Base-by-base conservation (phyloP, 176 grass and related monocot genomes). In the Miscanthus lutarioriparius region DNA sequence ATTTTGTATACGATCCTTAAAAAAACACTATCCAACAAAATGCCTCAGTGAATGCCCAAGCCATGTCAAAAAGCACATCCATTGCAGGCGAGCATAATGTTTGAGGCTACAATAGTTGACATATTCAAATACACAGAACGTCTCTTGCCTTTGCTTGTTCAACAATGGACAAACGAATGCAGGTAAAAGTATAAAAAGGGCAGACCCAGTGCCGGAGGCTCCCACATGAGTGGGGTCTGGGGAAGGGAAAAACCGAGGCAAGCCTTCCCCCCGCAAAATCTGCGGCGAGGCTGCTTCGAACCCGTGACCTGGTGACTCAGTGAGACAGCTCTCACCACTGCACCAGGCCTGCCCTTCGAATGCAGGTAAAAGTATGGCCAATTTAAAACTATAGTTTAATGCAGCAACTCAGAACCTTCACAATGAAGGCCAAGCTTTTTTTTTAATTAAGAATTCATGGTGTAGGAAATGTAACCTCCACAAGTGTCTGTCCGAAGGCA, bases 401-500 rank as follows among this genome's bases (percentile, higher is more conserved):
- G 17, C 35, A 84, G 19, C 10, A 84, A 77, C 30, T 27, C 20
- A 40, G 22, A 36, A 76, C 65, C 22, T 28, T 76, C 8, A 76
- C 30, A 69, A 69, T 43, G 61, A 36, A 45, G 38, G 67, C 75
- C 19, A 86, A 53, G 58, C 61, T 81, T 75, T 1, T 67, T 67
- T 67, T 69, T 64, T 59, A 62, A 69, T 70, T 45, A 7, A 25
- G 7, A 74, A 71, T 12, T 35, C 8, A 81, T 76, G n/a, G 80
- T 38, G 26, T 70, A 11, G 9, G 10, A 56, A 68, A 88, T 87
- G 86, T 89, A 84, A 99, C 96, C 96, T 99, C 93, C 64, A 99
- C 96, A 82, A 98, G 85, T 62, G 96, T 99, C 65, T 94, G 91
- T 51, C 93, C 89, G 43, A 98, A 92, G 66, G 96, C 96, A 75